Evolutionary conservation across 2,329 filamentous ascomycete genomes (phyloP).

Genomic region (Calonectria fujianensis): DNA sequence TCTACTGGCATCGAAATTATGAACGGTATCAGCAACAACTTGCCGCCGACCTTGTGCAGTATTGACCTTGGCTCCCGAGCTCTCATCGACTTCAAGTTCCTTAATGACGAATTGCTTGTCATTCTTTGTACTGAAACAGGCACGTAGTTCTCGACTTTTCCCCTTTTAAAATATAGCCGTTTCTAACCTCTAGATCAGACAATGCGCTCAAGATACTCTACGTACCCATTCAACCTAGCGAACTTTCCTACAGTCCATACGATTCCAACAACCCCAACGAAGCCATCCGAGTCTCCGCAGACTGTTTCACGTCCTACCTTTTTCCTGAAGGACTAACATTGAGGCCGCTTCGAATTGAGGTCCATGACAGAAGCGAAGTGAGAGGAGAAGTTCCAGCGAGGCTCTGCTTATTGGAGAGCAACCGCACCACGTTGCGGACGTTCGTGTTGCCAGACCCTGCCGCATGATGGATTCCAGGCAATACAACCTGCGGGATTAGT

Average conservation of each 20-base stretch:
- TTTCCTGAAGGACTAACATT: constrained; percentile 56
- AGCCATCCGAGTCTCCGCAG: constrained; percentile 32
- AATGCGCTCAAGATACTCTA: constrained; percentile 54
- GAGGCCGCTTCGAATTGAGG: constrained; percentile 70
- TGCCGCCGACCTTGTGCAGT: constrained; percentile 61
- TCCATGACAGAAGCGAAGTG: constrained; percentile 65
- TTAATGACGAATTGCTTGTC: constrained; percentile 77
- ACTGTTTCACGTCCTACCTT: constrained; percentile 47
- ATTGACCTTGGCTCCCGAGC: constrained; percentile 65
- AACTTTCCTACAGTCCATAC: constrained; percentile 62
- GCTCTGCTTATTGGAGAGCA: constrained; percentile 70
- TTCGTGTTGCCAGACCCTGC: constrained; percentile 62
- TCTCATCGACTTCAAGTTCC: constrained; percentile 80
- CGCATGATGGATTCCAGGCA: background rate
- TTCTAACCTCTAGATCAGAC: constrained; percentile 47
- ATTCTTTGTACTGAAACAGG: constrained; percentile 71
- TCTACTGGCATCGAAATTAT: constrained; percentile 70
- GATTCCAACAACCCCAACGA: constrained; percentile 47
- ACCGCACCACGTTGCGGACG: constrained; percentile 68
- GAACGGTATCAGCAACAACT: constrained; percentile 75
- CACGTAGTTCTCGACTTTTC: constrained; percentile 46
- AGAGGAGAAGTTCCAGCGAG: constrained; percentile 69
- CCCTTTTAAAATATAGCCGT: background rate
- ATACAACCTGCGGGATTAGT: background rate
- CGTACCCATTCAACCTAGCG: constrained; percentile 61